Percentiles rank a stretch among this genome's conserved stretches.
phyloP scores from a whole-genome alignment of 2,329 filamentous ascomycete genomes.

The Xylariaceae sp. region DNA sequence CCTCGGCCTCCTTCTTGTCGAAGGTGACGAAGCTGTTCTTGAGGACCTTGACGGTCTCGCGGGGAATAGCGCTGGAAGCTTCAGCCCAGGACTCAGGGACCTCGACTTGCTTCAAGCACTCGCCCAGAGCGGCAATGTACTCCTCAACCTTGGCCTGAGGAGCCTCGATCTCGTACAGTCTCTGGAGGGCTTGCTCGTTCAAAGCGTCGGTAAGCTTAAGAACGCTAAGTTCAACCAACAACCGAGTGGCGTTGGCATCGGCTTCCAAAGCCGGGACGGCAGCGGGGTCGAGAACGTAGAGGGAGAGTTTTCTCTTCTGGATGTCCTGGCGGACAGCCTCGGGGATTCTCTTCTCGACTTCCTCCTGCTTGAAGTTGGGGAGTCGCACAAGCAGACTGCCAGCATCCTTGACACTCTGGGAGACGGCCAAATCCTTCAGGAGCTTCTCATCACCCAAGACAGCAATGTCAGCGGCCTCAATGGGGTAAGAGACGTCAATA shows the following conservation, averaged over 20 bases:
- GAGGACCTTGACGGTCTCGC: conserved; percentile 57
- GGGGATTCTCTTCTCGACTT: conserved; percentile 81
- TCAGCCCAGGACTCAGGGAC: conserved; percentile 77
- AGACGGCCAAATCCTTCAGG: conserved; percentile 69
- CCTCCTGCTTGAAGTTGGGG: conserved; percentile 76
- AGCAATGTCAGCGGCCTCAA: conserved; percentile 72
- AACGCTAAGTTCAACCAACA: conserved; percentile 77
- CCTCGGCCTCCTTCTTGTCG: conserved; percentile 68
- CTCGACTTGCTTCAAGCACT: conserved; percentile 66
- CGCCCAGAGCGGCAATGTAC: conserved; percentile 61
- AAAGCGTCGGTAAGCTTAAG: conserved; percentile 67
- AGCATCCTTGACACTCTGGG: conserved; percentile 63
- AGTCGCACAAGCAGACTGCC: conserved; percentile 72
- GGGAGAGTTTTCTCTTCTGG: conserved; percentile 61
- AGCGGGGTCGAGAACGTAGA: conserved; percentile 71
- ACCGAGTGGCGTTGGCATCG: conserved; percentile 54
- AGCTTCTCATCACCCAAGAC: conserved; percentile 77
- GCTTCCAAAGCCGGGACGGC: conserved; percentile 63
- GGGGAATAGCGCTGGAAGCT: conserved; percentile 52
- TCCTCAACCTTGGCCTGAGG: conserved; percentile 48
- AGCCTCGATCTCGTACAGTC: conserved; percentile 57
- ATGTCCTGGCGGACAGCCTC: conserved; percentile 64
- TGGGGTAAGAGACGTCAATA: conserved; percentile 76
- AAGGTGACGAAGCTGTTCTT: conserved; percentile 81
- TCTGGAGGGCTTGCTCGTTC: conserved; percentile 57